Conservation (phyloP, 805 yeast genomes). For the Suhomyces canberraensis region DNA sequence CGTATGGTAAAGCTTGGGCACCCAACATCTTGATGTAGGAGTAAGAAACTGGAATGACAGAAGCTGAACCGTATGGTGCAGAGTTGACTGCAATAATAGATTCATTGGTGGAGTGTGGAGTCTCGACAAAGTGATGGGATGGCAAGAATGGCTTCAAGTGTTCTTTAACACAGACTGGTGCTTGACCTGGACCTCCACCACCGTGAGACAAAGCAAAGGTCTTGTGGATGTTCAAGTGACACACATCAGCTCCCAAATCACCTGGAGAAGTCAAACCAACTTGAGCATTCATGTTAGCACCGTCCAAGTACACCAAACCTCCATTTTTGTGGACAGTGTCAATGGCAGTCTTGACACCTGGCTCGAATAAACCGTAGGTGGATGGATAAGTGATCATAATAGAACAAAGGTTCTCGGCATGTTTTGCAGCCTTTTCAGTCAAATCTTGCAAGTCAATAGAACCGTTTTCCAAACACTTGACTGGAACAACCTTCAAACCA, state of each 20-base stretch:
- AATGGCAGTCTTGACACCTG: constrained; percentile 80
- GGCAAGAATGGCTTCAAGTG: constrained; percentile 85
- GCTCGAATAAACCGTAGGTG: constrained; percentile 94
- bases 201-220: constrained; percentile 98
- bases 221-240: constrained; percentile 94
- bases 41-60: constrained; percentile 89
- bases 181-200: constrained; percentile 99
- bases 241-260: constrained; percentile 96
- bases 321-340: constrained; percentile 82
- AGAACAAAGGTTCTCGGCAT: constrained; percentile 74
- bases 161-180: constrained; percentile 89
- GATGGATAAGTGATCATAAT: constrained; percentile 97
- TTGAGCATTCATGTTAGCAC: constrained; percentile 99
- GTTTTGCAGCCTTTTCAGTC: constrained; percentile 64
- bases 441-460: constrained; percentile 81
- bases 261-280: constrained; percentile 97
- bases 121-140: constrained; percentile 58
- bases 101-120: constrained; percentile 46
- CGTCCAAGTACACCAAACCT: constrained; percentile 96
- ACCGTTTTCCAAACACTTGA: constrained; percentile 82
- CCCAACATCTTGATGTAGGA: constrained; percentile 96
- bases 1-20: constrained; percentile 72
- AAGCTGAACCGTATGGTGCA: constrained; percentile 95
- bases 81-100: constrained; percentile 78
- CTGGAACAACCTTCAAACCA: constrained; percentile 89